Evolutionary conservation across 495 filamentous ascomycete species (phyloP).

Genomic region (Trichocladium uniseriatum): DNA sequence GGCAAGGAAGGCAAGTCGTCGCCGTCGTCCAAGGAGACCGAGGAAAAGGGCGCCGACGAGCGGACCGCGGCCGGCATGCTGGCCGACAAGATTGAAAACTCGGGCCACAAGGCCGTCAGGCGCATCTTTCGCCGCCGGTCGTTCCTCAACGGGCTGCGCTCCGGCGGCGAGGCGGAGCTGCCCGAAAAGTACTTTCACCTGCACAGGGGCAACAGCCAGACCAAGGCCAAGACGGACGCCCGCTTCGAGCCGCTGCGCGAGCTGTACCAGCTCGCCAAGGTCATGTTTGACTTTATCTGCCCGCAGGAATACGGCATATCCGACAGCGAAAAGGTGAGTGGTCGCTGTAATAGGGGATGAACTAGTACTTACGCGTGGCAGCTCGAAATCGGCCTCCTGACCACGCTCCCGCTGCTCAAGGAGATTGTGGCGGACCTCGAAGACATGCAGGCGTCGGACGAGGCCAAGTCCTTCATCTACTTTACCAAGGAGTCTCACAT

Average conservation of each 20-base stretch:
- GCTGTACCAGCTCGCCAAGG: conserved; percentile 85
- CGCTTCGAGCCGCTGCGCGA: conserved; percentile 82
- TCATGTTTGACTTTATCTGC: conserved; percentile 95
- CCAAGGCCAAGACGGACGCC: conserved; percentile 73
- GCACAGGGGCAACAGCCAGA: conserved; percentile 64
- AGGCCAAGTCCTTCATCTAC: conserved; percentile 94
- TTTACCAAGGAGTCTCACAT: conserved; percentile 99
- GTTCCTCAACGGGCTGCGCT: conserved; percentile 35
- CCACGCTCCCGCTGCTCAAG: conserved; percentile 81
- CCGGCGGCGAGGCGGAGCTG: conserved; percentile 33
- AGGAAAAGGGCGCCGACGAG: conserved; percentile 18
- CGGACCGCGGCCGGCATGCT: not conserved
- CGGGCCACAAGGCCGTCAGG: conserved; percentile 33
- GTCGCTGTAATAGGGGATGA: not conserved
- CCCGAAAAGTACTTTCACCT: conserved; percentile 78
- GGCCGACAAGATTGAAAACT: conserved; percentile 30
- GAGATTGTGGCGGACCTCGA: conserved; percentile 97
- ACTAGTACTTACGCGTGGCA: conserved; percentile 12
- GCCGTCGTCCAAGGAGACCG: conserved; percentile 22
- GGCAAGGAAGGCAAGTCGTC: conserved; percentile 30
- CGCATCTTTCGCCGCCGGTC: conserved; percentile 45
- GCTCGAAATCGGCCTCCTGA: conserved; percentile 91
- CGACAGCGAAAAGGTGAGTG: conserved; percentile 67
- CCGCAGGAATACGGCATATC: conserved; percentile 97
- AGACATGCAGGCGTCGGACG: conserved; percentile 86